A percentile compares a stretch with the other conserved stretches of the same genome.
phyloP scores from a whole-genome alignment of 139 green algal species.

The Diplosphaera chodatii region DNA sequence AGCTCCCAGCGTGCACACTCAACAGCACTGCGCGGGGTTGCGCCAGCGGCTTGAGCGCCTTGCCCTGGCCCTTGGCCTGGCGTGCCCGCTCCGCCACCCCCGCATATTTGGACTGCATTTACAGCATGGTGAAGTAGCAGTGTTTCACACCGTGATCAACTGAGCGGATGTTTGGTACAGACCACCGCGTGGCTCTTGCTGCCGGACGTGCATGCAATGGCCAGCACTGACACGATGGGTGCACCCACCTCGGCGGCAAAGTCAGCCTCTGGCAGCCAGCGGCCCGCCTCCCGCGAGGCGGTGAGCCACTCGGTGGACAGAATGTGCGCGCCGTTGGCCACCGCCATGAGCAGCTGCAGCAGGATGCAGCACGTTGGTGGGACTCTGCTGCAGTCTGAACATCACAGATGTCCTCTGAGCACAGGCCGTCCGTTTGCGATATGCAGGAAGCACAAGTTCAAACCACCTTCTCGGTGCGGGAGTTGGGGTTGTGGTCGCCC shows the following conservation, averaged over 20 bases:
- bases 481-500: constrained; percentile 10
- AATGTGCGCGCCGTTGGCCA: constrained; percentile 52
- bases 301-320: constrained; percentile 51
- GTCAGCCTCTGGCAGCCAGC: constrained; percentile 45
- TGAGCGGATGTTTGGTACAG: too few species aligned
- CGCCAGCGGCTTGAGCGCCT: constrained; percentile 10
- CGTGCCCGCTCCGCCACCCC: constrained; percentile 17
- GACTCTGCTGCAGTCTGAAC: too few species aligned
- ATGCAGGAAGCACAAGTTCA: too few species aligned
- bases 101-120: constrained; percentile 18
- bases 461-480: constrained; percentile 60
- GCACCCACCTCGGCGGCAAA: constrained; percentile 23
- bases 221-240: too few species aligned
- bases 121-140: too few species aligned
- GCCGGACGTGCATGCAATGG: too few species aligned
- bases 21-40: background rate
- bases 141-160: too few species aligned
- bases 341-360: constrained; percentile 38
- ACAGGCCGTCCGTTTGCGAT: too few species aligned
- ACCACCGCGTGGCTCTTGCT: too few species aligned
- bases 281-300: constrained; percentile 39
- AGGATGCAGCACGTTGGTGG: too few species aligned
- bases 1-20: constrained; percentile 6
- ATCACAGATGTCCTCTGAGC: too few species aligned
- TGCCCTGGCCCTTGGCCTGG: background rate